Evolutionary conservation across 139 green algal species (phyloP), one percentile per base, ranked within the genome.

Genomic region (Closterium sp.): DNA sequence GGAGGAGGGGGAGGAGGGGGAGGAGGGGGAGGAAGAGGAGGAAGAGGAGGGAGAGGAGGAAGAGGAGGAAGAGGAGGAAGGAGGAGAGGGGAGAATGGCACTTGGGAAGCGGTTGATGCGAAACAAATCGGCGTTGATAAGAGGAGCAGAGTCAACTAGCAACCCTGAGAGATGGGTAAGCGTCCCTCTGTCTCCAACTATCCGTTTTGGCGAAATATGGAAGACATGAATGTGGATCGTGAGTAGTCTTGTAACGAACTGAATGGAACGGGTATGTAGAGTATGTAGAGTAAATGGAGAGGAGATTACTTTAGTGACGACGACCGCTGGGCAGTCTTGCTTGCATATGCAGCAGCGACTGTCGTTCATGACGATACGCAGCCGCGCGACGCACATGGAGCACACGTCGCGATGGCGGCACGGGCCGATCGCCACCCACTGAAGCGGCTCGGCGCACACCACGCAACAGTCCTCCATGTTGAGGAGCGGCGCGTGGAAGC

Each of bases 361-460:
- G 93, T 99, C 97, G 34, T 98, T 94, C 81, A 99, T 93, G 33
- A 98, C 94, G 34, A 97, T 96, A 4, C 97, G 95, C 93, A 99
- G 93, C 7, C 97, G 95, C 21, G 95, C 92, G 21, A 98, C 95
- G 90, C 97, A 97, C 12, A 88, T 89, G 34, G 92, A 95, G 93
- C 97, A 98, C 4, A 97, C 96, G n/a, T 99, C 97, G 38, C 96
- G 97, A 95, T 99, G 97, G 12, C 96, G 96, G 91, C 97, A 99
- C 6, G 90, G 90, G 0, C 96, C 96, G 90, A 97, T 96, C 0
- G 95, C 97, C 1, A 96, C 96, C 88, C 94, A 99, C 31, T 97
- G 91, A 25, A 99, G 92, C 0, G 95, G 94, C 88, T 99, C 97
- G 0, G 97, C 96, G 43, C 97, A 99, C 1, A 99, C 95, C 2